phyloP scores from a whole-genome alignment of 208 protist genomes.

The Leishmania lainsoni region DNA sequence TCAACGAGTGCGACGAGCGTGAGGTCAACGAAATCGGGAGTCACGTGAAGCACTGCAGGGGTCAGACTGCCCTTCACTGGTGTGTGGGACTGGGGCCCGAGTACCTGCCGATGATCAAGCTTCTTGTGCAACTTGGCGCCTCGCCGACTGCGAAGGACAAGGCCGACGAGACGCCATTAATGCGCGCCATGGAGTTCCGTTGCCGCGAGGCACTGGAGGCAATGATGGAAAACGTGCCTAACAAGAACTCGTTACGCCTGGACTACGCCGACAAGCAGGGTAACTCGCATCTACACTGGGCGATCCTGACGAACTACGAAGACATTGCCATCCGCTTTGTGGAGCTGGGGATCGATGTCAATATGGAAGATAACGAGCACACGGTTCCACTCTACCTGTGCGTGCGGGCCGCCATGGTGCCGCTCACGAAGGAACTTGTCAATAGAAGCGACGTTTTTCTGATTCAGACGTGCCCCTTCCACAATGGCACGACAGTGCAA shows the following conservation, averaged over 20 bases:
- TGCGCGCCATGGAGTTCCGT: constrained; percentile 80
- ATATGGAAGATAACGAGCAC: constrained; percentile 75
- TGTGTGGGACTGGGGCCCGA: constrained; percentile 70
- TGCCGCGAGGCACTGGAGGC: constrained; percentile 53
- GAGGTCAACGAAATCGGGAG: constrained; percentile 56
- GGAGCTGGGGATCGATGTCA: constrained; percentile 59
- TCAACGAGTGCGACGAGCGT: constrained; percentile 83
- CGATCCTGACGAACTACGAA: constrained; percentile 68
- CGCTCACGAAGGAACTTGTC: constrained; percentile 49
- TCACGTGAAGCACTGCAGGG: constrained; percentile 57
- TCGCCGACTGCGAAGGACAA: constrained; percentile 77
- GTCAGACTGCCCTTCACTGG: constrained; percentile 83
- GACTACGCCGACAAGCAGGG: constrained; percentile 67
- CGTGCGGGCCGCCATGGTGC: constrained; percentile 62
- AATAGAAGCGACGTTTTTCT: constrained; percentile 62
- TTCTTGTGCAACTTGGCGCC: constrained; percentile 67
- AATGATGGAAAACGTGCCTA: constrained; percentile 51
- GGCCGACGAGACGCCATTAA: constrained; percentile 72
- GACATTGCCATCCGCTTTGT: constrained; percentile 64
- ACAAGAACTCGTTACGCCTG: constrained; percentile 45
- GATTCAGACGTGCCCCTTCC: constrained; percentile 79
- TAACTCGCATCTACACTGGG: constrained; percentile 72
- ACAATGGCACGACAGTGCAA: constrained; percentile 78
- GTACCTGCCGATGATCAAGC: constrained; percentile 73
- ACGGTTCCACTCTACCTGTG: constrained; percentile 64